Evolutionary conservation across 805 yeast genomes (phyloP).

Genomic region (Saturnispora diversa): DNA sequence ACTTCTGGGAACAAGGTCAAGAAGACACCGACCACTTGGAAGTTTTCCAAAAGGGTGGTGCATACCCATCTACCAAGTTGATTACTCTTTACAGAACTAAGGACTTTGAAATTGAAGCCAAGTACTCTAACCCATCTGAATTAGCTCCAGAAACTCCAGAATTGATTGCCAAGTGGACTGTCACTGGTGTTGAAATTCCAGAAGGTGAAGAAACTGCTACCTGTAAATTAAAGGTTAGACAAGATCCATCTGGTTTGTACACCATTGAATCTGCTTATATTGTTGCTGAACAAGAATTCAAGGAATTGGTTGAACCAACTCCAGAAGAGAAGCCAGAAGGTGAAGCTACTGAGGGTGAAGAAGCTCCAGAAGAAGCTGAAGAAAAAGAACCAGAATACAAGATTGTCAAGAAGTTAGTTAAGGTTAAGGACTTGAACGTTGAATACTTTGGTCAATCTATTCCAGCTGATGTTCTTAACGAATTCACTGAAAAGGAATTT

Average conservation of each 20-base stretch:
- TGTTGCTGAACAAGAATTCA: constrained; percentile 80
- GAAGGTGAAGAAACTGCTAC: constrained; percentile 74
- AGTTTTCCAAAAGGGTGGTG: constrained; percentile 92
- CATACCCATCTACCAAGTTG: constrained; percentile 91
- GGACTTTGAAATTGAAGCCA: constrained; percentile 81
- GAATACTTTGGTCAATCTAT: constrained; percentile 55
- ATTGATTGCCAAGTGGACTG: constrained; percentile 73
- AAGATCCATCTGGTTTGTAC: constrained; percentile 94
- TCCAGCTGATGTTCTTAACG: constrained; percentile 46
- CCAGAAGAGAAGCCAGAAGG: constrained; percentile 39
- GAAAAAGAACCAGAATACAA: constrained; percentile 78
- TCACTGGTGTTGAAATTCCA: constrained; percentile 75
- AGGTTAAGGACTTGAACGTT: constrained; percentile 72
- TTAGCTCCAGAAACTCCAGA: constrained; percentile 64
- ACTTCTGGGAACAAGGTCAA: constrained; percentile 88
- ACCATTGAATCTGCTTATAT: constrained; percentile 91
- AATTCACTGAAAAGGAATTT: constrained; percentile 72
- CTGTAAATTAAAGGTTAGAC: constrained; percentile 89
- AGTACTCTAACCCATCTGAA: constrained; percentile 65
- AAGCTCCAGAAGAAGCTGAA: constrained; percentile 31
- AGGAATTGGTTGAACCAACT: constrained; percentile 73
- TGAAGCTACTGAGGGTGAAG: constrained; percentile 27
- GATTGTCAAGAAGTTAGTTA: constrained; percentile 87
- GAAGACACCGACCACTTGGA: constrained; percentile 90
- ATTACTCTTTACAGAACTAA: constrained; percentile 88